Base-by-base conservation (phyloP, 2,329 filamentous ascomycete species). In the Plectosphaerella sp. region DNA sequence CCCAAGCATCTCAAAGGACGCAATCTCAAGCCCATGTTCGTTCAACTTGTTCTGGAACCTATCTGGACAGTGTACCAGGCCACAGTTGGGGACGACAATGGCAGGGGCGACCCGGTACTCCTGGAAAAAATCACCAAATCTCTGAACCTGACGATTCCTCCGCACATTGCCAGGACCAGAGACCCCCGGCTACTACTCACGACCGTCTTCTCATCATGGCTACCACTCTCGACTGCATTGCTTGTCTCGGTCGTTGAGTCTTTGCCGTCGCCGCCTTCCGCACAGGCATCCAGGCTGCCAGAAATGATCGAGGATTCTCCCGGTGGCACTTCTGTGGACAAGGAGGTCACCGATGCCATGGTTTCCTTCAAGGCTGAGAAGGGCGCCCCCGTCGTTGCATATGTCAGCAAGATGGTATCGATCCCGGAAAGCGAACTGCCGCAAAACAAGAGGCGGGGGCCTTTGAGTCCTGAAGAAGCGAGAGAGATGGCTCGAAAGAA, bases 321-420 rank as follows among this genome's bases (percentile, higher is more conserved):
- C 1, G 93, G 91, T 1, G 78, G 86, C 3, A 79, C 83, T 3
- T 77, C 83, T 59, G 84, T 97, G 45, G 84, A 89, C 50, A 72
- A 80, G 2, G 72, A 76, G 7, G 73, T 97, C 50, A 87, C 84
- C 59, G 77, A 88, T n/a, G 90, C 93, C 5, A 93, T 97, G 86
- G 72, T 88, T 2, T 78, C 84, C 1, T 97, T 96, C 65, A 89
- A 88, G 62, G 82, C 82, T 4, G 78, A 77, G 0, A 77, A 81
- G 39, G 78, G 84, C 1, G 87, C 88, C 52, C 92, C 93, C 0
- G 84, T 96, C 0, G 90, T 99, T 2, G 93, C 90, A 9, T 99
- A 96, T 59, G 89, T 99, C 55, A 97, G 93, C 72, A 99, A 99
- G 68, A 97, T 99, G 91, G 89, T 97, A 2, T 94, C 94, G 0